A percentile compares a stretch with the other conserved stretches of the same genome.
phyloP scores from a whole-genome alignment of 768 basidiomycete genomes.

The Agrocybe praecox region DNA sequence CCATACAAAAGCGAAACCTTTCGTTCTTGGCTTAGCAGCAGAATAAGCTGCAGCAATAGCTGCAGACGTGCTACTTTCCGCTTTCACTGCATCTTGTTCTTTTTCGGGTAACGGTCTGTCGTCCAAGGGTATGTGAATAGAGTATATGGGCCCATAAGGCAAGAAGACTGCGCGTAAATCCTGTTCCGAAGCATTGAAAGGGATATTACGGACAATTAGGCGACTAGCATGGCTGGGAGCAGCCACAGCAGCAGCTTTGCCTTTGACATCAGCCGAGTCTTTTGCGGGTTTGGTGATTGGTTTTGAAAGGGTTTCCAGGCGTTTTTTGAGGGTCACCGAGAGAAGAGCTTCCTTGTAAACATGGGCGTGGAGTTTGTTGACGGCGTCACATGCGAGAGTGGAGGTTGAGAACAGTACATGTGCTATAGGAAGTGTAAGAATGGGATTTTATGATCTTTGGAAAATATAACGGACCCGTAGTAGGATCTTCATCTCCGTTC shows the following conservation, averaged over 20 bases:
- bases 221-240: slow-evolving; percentile 74
- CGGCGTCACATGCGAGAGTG: slow-evolving; percentile 66
- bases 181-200: slow-evolving; percentile 80
- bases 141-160: slow-evolving; percentile 84
- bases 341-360: slow-evolving; percentile 88
- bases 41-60: slow-evolving; percentile 17
- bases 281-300: slow-evolving; percentile 23
- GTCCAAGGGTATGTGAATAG: slow-evolving; percentile 73
- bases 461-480: slow-evolving; percentile 43
- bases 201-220: slow-evolving; percentile 90
- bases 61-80: slow-evolving; percentile 15
- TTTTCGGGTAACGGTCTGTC: slow-evolving; percentile 29
- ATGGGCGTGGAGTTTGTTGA: slow-evolving; percentile 85
- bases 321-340: slow-evolving; percentile 88
- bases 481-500: slow-evolving; percentile 45
- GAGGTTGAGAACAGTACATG: slow-evolving; percentile 75
- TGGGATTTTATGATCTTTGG: not conserved
- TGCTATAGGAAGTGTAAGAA: slow-evolving; percentile 39
- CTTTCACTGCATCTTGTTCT: slow-evolving; percentile 19
- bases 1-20: slow-evolving; percentile 96
- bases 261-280: slow-evolving; percentile 35
- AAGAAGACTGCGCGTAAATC: slow-evolving; percentile 88
- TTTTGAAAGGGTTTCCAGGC: slow-evolving; percentile 69
- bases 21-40: slow-evolving; percentile 39
- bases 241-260: slow-evolving; percentile 26